These are phyloP conservation scores for Fusarium sarcochroum DNA, from an alignment of 2,329 filamentous ascomycete species.

Conservation along the genomic window DNA sequence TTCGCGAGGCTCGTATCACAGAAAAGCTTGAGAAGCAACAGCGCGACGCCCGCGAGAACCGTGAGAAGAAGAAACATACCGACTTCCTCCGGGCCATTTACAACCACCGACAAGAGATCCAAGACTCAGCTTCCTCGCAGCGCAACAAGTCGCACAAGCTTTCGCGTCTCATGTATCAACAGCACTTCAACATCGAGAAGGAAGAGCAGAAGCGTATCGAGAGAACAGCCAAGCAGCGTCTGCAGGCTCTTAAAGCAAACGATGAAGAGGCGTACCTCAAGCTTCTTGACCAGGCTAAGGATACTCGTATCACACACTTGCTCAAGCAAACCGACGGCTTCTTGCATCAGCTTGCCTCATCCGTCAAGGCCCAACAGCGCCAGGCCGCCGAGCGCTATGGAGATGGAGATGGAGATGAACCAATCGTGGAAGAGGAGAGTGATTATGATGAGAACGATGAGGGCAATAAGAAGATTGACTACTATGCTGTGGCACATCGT, in stretches of 20 bases:
- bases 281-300: slow-evolving; percentile 97
- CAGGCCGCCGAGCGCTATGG: slow-evolving; percentile 85
- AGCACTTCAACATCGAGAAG: slow-evolving; percentile 97
- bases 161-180: slow-evolving; percentile 87
- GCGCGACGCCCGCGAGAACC: slow-evolving; percentile 92
- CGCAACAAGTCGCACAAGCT: slow-evolving; percentile 86
- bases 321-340: slow-evolving; percentile 98
- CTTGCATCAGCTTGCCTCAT: slow-evolving; percentile 93
- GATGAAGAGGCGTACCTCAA: slow-evolving; percentile 99
- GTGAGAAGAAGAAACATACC: slow-evolving; percentile 97
- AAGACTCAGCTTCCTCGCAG: slow-evolving; percentile 75
- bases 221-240: slow-evolving; percentile 98
- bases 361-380: slow-evolving; percentile 94
- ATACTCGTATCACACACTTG: slow-evolving; percentile 98
- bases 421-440: slow-evolving; percentile 72
- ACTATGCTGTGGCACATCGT: slow-evolving; percentile 97
- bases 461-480: slow-evolving; percentile 88
- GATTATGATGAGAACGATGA: slow-evolving; percentile 78
- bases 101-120: slow-evolving; percentile 84
- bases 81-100: slow-evolving; percentile 92
- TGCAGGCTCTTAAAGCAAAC: slow-evolving; percentile 98
- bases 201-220: slow-evolving; percentile 99
- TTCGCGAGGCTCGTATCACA: slow-evolving; percentile 95
- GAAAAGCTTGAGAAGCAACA: slow-evolving; percentile 99
- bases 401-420: slow-evolving; percentile 72